Conservation (phyloP, 495 filamentous ascomycete genomes). For the Penicillium lividum region DNA sequence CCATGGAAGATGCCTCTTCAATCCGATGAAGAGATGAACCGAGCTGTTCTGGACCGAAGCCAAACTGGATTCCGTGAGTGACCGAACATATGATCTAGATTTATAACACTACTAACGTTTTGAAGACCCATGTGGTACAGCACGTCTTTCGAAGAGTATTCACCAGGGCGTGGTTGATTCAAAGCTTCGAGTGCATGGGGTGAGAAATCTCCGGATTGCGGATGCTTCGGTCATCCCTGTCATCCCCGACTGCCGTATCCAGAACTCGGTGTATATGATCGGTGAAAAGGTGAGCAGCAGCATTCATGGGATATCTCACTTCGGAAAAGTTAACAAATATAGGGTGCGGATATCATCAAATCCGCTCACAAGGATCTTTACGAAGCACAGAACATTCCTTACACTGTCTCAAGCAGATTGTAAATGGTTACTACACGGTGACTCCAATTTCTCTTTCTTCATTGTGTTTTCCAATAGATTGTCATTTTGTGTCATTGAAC, state of each 20-base stretch:
- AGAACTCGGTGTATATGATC: constrained; percentile 58
- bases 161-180: constrained; percentile 55
- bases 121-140: constrained; percentile 52
- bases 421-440: not conserved
- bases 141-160: constrained; percentile 53
- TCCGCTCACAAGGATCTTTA: constrained; percentile 33
- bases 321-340: constrained; percentile 1
- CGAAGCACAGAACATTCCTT: constrained; percentile 22
- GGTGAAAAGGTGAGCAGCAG: constrained; percentile 50
- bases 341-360: constrained; percentile 40
- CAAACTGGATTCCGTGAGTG: constrained; percentile 58
- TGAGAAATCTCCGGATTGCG: constrained; percentile 52
- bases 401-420: not conserved
- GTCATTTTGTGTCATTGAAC: not conserved
- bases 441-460: not conserved
- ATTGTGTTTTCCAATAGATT: not conserved
- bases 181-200: constrained; percentile 56
- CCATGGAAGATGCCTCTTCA: constrained; percentile 60
- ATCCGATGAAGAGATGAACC: constrained; percentile 57
- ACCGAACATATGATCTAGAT: not conserved
- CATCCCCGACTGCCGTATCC: constrained; percentile 43
- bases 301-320: not conserved
- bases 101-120: not conserved
- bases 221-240: constrained; percentile 40
- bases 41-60: constrained; percentile 54